These are phyloP conservation scores for Botryotinia convoluta DNA, from an alignment of 2,329 filamentous ascomycete species.

Conservation along the genomic window DNA sequence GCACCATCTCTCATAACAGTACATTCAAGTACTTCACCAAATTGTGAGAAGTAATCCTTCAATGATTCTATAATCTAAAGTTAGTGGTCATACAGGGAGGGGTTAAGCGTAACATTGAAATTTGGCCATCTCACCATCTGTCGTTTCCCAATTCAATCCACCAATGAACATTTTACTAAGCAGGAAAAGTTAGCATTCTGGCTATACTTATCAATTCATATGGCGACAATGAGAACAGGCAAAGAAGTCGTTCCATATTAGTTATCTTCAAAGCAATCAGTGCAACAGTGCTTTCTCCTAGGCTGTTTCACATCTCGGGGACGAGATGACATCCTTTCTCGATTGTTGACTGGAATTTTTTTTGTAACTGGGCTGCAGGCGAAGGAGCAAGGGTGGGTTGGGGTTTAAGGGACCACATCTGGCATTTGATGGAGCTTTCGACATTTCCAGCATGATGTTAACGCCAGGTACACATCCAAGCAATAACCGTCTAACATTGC, in stretches of 20 bases:
- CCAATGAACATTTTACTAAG: slow-evolving; percentile 99
- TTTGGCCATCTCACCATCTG: slow-evolving; percentile 67
- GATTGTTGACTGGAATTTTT: neutral
- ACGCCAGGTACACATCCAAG: slow-evolving; percentile 16
- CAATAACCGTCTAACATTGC: slow-evolving; percentile 19
- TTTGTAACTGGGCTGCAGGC: slow-evolving; percentile 17
- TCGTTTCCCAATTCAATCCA: slow-evolving; percentile 98
- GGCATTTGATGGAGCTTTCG: slow-evolving; percentile 14
- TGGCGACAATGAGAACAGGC: slow-evolving; percentile 15
- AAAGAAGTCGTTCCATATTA: slow-evolving; percentile 13
- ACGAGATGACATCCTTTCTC: slow-evolving; percentile 5
- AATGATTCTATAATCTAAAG: slow-evolving; percentile 69
- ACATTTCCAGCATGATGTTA: slow-evolving; percentile 1
- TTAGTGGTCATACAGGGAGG: slow-evolving; percentile 13
- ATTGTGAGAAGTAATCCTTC: slow-evolving; percentile 95
- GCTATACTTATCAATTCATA: slow-evolving; percentile 14
- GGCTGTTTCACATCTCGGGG: neutral
- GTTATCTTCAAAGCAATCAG: neutral
- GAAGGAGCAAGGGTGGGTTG: slow-evolving; percentile 13
- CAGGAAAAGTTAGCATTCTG: slow-evolving; percentile 33
- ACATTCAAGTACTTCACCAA: slow-evolving; percentile 94
- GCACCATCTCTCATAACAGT: slow-evolving; percentile 99
- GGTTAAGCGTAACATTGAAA: neutral
- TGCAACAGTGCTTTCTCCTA: slow-evolving; percentile 5
- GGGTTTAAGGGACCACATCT: slow-evolving; percentile 8